Percentiles rank a stretch among this genome's conserved stretches.
Evolutionary conservation across 192 early-diverging fungal species (phyloP).

Genomic region (Rhizophagus clarus): DNA sequence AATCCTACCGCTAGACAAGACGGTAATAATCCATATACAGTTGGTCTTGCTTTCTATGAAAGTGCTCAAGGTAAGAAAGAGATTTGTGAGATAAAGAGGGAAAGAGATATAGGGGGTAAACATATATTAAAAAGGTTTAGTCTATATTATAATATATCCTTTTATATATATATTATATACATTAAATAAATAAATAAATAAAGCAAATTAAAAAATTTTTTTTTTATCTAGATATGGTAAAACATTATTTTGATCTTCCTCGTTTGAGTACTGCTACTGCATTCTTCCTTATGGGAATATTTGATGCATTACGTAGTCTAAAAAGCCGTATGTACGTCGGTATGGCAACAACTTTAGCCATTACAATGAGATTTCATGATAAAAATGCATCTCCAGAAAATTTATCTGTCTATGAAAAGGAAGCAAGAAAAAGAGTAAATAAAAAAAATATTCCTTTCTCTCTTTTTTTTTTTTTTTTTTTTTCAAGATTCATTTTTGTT

Average conservation of each 20-base stretch:
- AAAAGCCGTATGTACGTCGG: slow-evolving; percentile 19
- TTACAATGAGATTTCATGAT: slow-evolving; percentile 20
- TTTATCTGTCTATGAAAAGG: not conserved
- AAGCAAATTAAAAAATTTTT: not conserved
- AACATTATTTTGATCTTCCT: slow-evolving; percentile 9
- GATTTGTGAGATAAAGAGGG: not conserved
- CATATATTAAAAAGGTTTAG: not conserved
- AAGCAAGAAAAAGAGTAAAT: slow-evolving; percentile 26
- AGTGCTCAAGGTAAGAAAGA: slow-evolving; percentile 17
- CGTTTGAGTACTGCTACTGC: slow-evolving; percentile 18
- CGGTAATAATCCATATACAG: not conserved
- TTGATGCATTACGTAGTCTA: slow-evolving; percentile 14
- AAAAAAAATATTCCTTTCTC: too few relatives aligned
- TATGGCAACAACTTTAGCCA: slow-evolving; percentile 17
- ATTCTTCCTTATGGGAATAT: slow-evolving; percentile 16
- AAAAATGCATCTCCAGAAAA: slow-evolving; percentile 16
- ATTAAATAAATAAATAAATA: not conserved
- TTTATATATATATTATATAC: not conserved
- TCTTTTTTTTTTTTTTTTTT: not conserved
- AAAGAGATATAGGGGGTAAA: not conserved
- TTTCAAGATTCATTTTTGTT: not conserved
- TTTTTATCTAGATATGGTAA: slow-evolving; percentile 13
- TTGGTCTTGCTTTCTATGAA: slow-evolving; percentile 17
- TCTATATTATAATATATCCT: not conserved
- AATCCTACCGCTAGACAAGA: slow-evolving; percentile 1